Conservation (phyloP, 208 protist genomes). For the Phytomonas serpens region DNA sequence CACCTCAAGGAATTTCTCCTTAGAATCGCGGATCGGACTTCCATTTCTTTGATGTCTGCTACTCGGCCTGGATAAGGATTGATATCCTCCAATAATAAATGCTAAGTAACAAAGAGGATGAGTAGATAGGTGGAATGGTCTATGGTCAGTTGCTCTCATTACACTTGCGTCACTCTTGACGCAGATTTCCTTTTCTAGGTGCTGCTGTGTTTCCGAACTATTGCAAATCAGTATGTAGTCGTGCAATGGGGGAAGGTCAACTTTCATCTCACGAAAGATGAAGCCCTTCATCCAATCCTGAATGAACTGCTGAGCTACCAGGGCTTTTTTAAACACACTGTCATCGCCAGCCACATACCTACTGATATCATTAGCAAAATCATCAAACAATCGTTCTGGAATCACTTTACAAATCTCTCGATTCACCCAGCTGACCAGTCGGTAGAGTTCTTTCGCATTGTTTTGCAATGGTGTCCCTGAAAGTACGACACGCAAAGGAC, state of each 20-base stretch:
- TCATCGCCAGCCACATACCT: slow-evolving; percentile 72
- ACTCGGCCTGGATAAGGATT: slow-evolving; percentile 27
- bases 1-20: slow-evolving; percentile 8
- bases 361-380: slow-evolving; percentile 48
- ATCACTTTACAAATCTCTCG: slow-evolving; percentile 35
- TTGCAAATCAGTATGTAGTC: slow-evolving; percentile 82
- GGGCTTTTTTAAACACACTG: slow-evolving; percentile 30
- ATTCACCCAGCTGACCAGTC: slow-evolving; percentile 76
- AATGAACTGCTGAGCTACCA: slow-evolving; percentile 62
- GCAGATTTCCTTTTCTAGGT: slow-evolving; percentile 19
- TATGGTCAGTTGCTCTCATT: slow-evolving; percentile 53
- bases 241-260: slow-evolving; percentile 66
- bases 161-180: neutral
- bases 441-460: slow-evolving; percentile 73
- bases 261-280: slow-evolving; percentile 79
- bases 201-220: slow-evolving; percentile 39
- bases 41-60: slow-evolving; percentile 7
- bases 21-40: neutral
- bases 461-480: slow-evolving; percentile 89
- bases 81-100: slow-evolving; percentile 48
- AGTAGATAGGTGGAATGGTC: slow-evolving; percentile 64
- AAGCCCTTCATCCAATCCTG: slow-evolving; percentile 82
- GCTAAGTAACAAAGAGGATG: slow-evolving; percentile 79
- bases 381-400: slow-evolving; percentile 40
- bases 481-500: slow-evolving; percentile 59